Percentiles rank a stretch among this genome's conserved stretches.
phyloP scores from a whole-genome alignment of 495 filamentous ascomycete genomes.

The Clavariopsis aquatica region DNA sequence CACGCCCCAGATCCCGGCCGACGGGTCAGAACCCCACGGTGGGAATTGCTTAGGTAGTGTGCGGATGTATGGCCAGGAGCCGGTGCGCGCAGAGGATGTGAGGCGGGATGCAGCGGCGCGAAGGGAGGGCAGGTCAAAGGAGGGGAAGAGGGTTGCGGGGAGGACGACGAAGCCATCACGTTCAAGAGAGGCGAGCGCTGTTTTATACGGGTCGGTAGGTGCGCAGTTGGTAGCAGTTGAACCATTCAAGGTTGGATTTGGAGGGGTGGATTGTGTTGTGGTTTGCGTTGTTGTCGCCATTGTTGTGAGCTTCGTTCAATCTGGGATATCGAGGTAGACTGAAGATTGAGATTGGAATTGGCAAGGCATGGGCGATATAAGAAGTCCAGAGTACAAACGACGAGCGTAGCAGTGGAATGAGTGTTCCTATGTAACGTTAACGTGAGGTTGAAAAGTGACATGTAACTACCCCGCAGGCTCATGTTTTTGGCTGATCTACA shows the following conservation, averaged over 20 bases:
- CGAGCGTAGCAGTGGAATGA: conserved; percentile 13
- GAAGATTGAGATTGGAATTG: not conserved
- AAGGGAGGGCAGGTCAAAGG: conserved; percentile 54
- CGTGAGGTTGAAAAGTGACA: conserved; percentile 25
- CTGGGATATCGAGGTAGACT: not conserved
- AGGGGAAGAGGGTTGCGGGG: conserved; percentile 48
- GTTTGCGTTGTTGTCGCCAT: conserved; percentile 15
- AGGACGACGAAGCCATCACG: conserved; percentile 48
- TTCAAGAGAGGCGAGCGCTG: conserved; percentile 34
- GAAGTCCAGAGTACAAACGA: not conserved
- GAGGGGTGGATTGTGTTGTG: conserved; percentile 2
- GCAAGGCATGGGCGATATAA: conserved; percentile 6
- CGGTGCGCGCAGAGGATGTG: conserved; percentile 58
- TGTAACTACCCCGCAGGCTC: conserved; percentile 22
- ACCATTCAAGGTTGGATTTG: conserved; percentile 7
- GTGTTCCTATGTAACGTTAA: conserved; percentile 33
- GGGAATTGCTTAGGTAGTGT: conserved; percentile 86
- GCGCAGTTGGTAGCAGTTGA: not conserved
- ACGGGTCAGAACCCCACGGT: conserved; percentile 62
- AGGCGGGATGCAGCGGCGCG: conserved; percentile 56
- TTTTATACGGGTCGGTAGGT: conserved; percentile 15
- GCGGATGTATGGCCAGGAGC: conserved; percentile 74
- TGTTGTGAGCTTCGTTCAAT: conserved; percentile 15
- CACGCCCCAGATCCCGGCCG: conserved; percentile 78
- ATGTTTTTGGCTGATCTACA: not conserved